Base-by-base conservation (phyloP, 345 rosid genomes). In the Bretschneidera sinensis region DNA sequence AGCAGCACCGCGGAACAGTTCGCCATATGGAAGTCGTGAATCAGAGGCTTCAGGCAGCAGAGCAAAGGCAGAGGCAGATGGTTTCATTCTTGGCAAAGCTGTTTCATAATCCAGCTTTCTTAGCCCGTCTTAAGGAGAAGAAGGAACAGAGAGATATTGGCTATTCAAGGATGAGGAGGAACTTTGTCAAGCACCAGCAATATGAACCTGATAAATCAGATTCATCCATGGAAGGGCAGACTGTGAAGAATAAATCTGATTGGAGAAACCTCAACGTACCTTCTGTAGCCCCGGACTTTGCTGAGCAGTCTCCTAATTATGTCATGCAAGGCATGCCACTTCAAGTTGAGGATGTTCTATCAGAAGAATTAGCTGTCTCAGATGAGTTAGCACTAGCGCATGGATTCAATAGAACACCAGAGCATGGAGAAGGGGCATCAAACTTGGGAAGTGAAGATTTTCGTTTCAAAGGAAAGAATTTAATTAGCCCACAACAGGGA, bases 41-140 rank as follows among this genome's bases (percentile, higher is more conserved):
- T 57, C 77, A 78, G 74, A 81, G 85, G 64, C 68, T 94, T 59
- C 78, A 77, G 68, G 80, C 73, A 57, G 87, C 96, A 23, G 92
- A 84, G 75, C 74, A 76, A 63, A 76, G 86, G 60, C 97, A 90
- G 84, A 87, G 83, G 68, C 85, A 77, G 48, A 78, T 94, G 84
- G 71, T 90, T 48, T 81, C 89, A 0, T 88, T 81, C 77, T 76
- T 90, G 56, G 95, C 84, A 51, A 91, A 90, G 77, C 67, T 87
- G 59, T 66, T 88, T 56, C 89, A 81, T 39, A 79, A 83, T 54
- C 85, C 86, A 0, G 55, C 69, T 33, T 88, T 88, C 69, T 21
- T 88, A 63, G 79, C 82, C 21, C 79, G 60, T 43, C 78, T 88
- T 21, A 65, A 65, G 69, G 74, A 64, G 43, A 83, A 76, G 76